A percentile compares a stretch with the other conserved stretches of the same genome.
Conservation (phyloP, 1,284 basidiomycete genomes). For the Takashimella tepidaria region DNA sequence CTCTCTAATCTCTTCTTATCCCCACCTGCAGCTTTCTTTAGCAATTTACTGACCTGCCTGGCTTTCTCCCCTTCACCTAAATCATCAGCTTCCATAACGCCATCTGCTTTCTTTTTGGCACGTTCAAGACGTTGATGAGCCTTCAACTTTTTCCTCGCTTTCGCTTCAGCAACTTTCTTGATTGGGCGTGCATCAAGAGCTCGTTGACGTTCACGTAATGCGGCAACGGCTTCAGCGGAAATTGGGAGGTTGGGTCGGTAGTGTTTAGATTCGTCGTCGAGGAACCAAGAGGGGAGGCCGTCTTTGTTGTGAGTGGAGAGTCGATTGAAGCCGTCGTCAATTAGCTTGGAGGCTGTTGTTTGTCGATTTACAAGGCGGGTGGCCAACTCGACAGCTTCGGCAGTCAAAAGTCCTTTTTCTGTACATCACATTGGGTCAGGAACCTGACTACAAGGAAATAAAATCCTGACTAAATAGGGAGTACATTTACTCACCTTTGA, state of each 20-base stretch:
- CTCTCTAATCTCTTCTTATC: conserved; percentile 55
- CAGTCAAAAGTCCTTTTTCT: conserved; percentile 83
- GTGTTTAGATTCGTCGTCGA: conserved; percentile 90
- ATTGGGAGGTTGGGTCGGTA: conserved; percentile 94
- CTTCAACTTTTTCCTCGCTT: conserved; percentile 93
- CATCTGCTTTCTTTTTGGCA: conserved; percentile 94
- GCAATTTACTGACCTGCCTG: conserved; percentile 83
- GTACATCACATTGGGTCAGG: conserved; percentile 1
- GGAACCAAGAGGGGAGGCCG: conserved; percentile 89
- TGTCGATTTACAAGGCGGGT: conserved; percentile 88
- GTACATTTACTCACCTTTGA: conserved; percentile 57
- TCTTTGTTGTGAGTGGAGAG: conserved; percentile 89
- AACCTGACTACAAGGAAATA: too few species aligned
- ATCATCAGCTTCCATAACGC: conserved; percentile 82
- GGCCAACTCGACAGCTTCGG: conserved; percentile 88
- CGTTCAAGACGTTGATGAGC: conserved; percentile 81
- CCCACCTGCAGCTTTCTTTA: conserved; percentile 68
- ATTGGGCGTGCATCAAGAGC: conserved; percentile 95
- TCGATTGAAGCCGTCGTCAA: conserved; percentile 95
- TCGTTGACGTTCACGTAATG: conserved; percentile 82
- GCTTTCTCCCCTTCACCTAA: conserved; percentile 94
- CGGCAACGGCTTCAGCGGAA: conserved; percentile 89
- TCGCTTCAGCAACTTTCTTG: conserved; percentile 98
- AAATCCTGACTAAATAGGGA: background rate
- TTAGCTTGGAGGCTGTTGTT: conserved; percentile 78